Evolutionary conservation across 2,329 filamentous ascomycete species (phyloP), one percentile per base, ranked within the genome.

Genomic region (Fusarium chuoi): DNA sequence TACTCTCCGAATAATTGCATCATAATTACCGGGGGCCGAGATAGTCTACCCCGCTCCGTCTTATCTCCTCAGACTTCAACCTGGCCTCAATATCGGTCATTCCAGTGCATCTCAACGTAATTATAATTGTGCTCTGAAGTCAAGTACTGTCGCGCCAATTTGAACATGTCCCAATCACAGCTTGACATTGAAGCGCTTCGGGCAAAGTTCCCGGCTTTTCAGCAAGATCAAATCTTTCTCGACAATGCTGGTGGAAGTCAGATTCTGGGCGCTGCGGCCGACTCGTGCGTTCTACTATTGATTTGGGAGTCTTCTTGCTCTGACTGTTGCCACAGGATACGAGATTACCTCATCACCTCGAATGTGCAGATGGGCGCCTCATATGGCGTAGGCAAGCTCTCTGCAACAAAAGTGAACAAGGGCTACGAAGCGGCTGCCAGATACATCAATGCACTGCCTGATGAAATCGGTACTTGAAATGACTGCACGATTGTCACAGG

Each of bases 161-260:
- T 3, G 0, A 20, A 18, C 1, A 70, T 71, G 68, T 36, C 87
- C 2, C 9, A 57, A 15, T 20, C 52, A 4, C 30, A 26, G 7
- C 38, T 58, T 17, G 62, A 63, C 8, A 20, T 75, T n/a, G 17
- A 33, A 3, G 42, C 55, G 1, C 8, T 71, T 2, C 63, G 91
- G 68, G 84, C 86, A 69, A 85, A 87, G 61, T 95, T 95, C 83
- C 93, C 93, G 39, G 91, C 92, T 20, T 81, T 95, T 44, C 82
- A 87, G 45, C 86, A 90, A 68, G 85, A 90, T 52, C 92, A 94
- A 77, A 86, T 95, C 56, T 94, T 89, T 79, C 88, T 95, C 74
- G 93, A 96, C 79, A 95, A 95, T 79, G 93, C 92, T 17, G 93
- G 93, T 24, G 93, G 93, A 42, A 93, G 90, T 78, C 93, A 95